These are phyloP conservation scores for Trametes meyenii DNA, from an alignment of 768 basidiomycete species.

Conservation along the genomic window DNA sequence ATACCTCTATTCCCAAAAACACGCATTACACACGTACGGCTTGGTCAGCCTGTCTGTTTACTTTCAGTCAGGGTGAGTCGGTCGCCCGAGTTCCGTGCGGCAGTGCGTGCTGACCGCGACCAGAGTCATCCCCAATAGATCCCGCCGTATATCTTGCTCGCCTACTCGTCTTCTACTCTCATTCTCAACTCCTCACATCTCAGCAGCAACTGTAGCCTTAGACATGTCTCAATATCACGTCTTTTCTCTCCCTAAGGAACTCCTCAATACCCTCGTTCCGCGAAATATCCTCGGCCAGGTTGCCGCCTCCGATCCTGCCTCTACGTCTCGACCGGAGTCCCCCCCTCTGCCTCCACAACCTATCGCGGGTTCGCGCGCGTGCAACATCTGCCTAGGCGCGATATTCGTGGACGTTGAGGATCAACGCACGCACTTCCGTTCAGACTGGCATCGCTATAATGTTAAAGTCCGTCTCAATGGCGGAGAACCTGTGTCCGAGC, in stretches of 20 bases:
- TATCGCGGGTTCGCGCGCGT: conserved; percentile 53
- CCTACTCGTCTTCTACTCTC: neutral
- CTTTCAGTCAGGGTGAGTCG: conserved; percentile 14
- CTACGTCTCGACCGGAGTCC: conserved; percentile 35
- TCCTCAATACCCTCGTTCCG: conserved; percentile 71
- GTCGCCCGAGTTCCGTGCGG: conserved; percentile 15
- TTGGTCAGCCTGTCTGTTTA: neutral
- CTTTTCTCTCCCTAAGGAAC: conserved; percentile 69
- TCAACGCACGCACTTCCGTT: conserved; percentile 84
- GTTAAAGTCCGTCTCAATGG: conserved; percentile 79
- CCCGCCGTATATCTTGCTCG: neutral
- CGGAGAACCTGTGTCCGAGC: conserved; percentile 63
- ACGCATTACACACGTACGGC: neutral
- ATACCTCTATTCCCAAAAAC: neutral
- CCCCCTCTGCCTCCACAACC: conserved; percentile 34
- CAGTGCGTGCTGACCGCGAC: conserved; percentile 8
- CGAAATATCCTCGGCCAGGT: conserved; percentile 57
- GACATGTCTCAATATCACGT: conserved; percentile 52
- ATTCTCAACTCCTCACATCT: neutral
- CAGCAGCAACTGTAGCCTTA: conserved; percentile 12
- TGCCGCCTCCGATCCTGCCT: conserved; percentile 30
- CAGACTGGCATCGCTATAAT: conserved; percentile 99
- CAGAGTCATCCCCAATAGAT: conserved; percentile 19
- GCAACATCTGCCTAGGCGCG: conserved; percentile 72
- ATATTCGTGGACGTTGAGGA: conserved; percentile 75